Conservation (phyloP, 306 rosid species). For the Mimosa pudica region DNA sequence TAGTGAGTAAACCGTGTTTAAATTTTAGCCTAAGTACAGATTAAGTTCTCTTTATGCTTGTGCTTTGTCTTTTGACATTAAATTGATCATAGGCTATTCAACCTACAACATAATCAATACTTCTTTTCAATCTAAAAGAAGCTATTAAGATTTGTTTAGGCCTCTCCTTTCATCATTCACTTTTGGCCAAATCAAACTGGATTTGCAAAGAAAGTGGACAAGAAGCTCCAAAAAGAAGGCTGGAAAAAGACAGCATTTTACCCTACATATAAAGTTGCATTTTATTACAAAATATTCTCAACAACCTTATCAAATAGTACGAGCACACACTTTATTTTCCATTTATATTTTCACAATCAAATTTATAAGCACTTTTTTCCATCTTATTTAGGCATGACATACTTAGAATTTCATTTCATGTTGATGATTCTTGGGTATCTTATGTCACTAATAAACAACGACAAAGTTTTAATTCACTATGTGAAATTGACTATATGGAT, state of each 20-base stretch:
- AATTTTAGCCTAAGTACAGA: conserved; percentile 39
- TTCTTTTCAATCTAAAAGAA: conserved; percentile 36
- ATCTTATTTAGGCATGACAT: not conserved
- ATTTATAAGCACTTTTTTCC: not conserved
- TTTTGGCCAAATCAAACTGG: conserved; percentile 50
- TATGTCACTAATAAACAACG: not conserved
- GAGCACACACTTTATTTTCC: conserved; percentile 12
- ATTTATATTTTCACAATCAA: not conserved
- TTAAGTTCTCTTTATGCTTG: conserved; percentile 58
- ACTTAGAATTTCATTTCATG: not conserved
- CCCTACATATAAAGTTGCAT: conserved; percentile 59
- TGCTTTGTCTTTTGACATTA: conserved; percentile 38
- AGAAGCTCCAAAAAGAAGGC: conserved; percentile 58
- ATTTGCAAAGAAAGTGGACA: conserved; percentile 48
- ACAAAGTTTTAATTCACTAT: too few relatives aligned
- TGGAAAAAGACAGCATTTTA: conserved; percentile 51
- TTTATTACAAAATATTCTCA: conserved; percentile 34
- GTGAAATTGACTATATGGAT: too few relatives aligned
- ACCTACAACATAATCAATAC: conserved; percentile 25
- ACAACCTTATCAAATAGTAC: conserved; percentile 43
- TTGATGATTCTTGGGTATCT: not conserved
- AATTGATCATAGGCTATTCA: conserved; percentile 19
- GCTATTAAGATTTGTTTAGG: conserved; percentile 39
- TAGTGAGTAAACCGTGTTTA: conserved; percentile 37
- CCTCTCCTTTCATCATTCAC: conserved; percentile 44